Base-by-base conservation (phyloP, 2,329 filamentous ascomycete genomes). In the Bipolaris cookei region DNA sequence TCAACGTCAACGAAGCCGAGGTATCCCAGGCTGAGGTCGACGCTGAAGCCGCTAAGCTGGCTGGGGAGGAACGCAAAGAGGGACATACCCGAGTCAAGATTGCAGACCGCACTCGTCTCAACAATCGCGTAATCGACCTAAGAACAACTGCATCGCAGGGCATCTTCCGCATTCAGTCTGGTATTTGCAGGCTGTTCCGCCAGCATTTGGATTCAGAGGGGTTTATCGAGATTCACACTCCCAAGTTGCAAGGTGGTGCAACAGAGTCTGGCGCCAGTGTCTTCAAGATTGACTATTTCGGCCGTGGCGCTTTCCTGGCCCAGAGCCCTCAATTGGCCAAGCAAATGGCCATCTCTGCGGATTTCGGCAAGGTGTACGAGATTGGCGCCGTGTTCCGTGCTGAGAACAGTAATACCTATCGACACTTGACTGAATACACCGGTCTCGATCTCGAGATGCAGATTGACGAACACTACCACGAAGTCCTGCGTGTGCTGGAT, bases 341-440 rank as follows among this genome's bases (percentile, higher is more conserved):
- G 79, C 93, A 97, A 77, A 94, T 96, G 90, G 86, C 88, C 49
- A 92, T 97, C 38, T 91, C 92, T 4, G 89, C 92, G 25, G 93
- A 97, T 73, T 95, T 97, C 72, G 89, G 89, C 55, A 87, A 88
- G 48, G 93, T 97, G 6, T 97, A 94, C 70, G 93, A 97, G 74
- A 88, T 95, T 63, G 91, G 91, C 14, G 88, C 91, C 2, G 92
- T 97, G 6, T 97, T 97, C 83, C 88, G 93, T 65, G 93, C 93
- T 0, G 93, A 97, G 75, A 96, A 97, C 80, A 96, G 91, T 72
- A 97, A 97, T 76, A 97, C 93, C 0, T 93, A 97, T 71, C 88
- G 93, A 35, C 93, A 97, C 75, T 82, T 97, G 82, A 97, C 93
- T 0, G 93, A 97, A 75, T 97, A 96, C 74, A 97, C 92, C 4